A percentile compares a stretch with the other conserved stretches of the same genome.
phyloP scores from a whole-genome alignment of 2,329 filamentous ascomycete genomes.

The Diatrype stigma region DNA sequence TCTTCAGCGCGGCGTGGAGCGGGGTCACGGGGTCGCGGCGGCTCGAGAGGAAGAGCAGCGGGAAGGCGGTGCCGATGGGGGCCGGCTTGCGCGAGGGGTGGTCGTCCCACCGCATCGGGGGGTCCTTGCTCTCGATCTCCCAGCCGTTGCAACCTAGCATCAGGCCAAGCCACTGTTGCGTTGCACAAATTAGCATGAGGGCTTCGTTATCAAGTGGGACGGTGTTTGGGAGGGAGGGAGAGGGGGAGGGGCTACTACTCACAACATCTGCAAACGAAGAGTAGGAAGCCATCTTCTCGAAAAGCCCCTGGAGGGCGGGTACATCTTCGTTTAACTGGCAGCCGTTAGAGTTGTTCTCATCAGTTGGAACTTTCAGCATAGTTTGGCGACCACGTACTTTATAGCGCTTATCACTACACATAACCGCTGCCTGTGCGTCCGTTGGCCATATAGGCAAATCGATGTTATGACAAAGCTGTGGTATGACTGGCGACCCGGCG shows the following conservation, averaged over 20 bases:
- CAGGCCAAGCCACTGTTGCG: conserved; percentile 24
- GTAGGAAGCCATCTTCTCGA: conserved; percentile 24
- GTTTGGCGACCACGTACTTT: conserved; percentile 15
- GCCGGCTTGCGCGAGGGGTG: conserved; percentile 24
- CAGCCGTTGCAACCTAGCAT: conserved; percentile 33
- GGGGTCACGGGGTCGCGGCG: conserved; percentile 58
- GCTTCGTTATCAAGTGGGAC: neutral
- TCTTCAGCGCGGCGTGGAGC: conserved; percentile 39
- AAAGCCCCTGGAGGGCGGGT: conserved; percentile 22
- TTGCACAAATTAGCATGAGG: conserved; percentile 15
- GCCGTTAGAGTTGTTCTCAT: neutral
- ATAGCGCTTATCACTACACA: conserved; percentile 32
- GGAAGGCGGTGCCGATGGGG: conserved; percentile 42
- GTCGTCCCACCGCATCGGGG: conserved; percentile 27
- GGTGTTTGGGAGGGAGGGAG: neutral
- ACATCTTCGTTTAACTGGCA: conserved; percentile 27
- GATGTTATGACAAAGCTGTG: conserved; percentile 18
- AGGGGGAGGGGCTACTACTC: conserved; percentile 15
- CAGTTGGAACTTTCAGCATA: neutral
- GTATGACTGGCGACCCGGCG: conserved; percentile 3
- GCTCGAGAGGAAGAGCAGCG: conserved; percentile 54
- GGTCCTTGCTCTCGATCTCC: conserved; percentile 28
- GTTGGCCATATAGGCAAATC: conserved; percentile 22
- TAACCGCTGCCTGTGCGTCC: conserved; percentile 25
- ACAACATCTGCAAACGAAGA: conserved; percentile 35